phyloP scores from a whole-genome alignment of 2,329 filamentous ascomycete species.

The Cadophora luteo-olivacea region DNA sequence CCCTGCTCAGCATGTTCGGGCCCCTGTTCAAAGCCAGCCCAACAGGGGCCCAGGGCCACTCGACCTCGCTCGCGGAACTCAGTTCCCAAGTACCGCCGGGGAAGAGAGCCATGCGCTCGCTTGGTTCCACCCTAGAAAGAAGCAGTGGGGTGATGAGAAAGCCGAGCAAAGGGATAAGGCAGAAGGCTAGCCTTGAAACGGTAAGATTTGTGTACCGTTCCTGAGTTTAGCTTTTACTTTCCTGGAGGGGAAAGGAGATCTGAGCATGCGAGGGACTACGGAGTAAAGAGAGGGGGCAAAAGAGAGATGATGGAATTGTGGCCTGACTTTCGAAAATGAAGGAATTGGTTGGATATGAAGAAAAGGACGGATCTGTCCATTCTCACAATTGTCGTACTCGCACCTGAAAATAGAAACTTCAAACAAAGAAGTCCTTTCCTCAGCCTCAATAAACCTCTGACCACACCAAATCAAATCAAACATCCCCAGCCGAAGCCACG shows the following conservation, averaged over 20 bases:
- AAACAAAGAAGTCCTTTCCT: not conserved
- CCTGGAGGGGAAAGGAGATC: not conserved
- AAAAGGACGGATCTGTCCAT: too few species aligned
- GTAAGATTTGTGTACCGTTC: not conserved
- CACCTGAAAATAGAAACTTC: too few species aligned
- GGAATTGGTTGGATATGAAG: not conserved
- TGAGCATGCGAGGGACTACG: not conserved
- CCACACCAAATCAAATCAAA: not conserved
- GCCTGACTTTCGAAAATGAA: not conserved
- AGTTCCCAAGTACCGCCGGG: constrained; percentile 34
- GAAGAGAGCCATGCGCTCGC: constrained; percentile 23
- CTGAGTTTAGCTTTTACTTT: constrained; percentile 8
- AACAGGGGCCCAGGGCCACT: not conserved
- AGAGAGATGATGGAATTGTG: constrained; percentile 1
- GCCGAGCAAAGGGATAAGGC: too few species aligned
- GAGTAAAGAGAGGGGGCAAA: not conserved
- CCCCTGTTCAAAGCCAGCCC: not conserved
- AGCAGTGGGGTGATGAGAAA: not conserved
- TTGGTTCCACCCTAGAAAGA: not conserved
- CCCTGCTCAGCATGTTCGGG: not conserved
- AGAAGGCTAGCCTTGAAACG: constrained; percentile 4
- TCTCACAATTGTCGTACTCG: too few species aligned
- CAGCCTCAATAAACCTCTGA: not conserved
- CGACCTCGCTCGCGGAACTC: constrained; percentile 33
- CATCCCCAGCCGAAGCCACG: not conserved